Evolutionary conservation across 1,284 basidiomycete species (phyloP), one percentile per base, ranked within the genome.

Genomic region (Somion occarium): DNA sequence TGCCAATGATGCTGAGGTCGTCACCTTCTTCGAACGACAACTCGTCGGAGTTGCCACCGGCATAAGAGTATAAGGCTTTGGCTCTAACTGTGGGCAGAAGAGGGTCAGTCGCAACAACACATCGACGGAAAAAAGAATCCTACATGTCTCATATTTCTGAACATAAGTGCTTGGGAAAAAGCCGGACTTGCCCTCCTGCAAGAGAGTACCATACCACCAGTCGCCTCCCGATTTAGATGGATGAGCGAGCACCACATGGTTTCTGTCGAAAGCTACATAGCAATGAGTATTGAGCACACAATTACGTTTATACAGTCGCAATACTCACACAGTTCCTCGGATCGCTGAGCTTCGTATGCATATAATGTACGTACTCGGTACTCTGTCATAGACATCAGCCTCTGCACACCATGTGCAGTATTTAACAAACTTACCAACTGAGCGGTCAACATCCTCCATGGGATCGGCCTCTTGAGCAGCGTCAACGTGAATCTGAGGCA

Each of bases 131-230:
- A 42, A 15, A 25, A 18, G 34, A 39, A 30, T 7, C 88, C 60
- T 67, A 93, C 93, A 72, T 53, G 79, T 67, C 46, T 78, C 74
- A 24, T 91, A 67, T 60, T 82, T 78, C 60, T 90, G 79, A 7
- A 95, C 88, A 63, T 98, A 99, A 1, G 86, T 85, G 64, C 86
- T 86, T 0, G 97, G 97, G 81, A 98, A 92, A 72, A 94, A 85
- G 1, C 96, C 96, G 44, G 82, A 79, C 62, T 79, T 82, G 15
- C 86, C 83, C 38, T 78, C 81, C 42, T 74, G 79, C 18, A 86
- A 70, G 9, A 83, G 65, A n/a, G 76, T 87, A 38, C 93, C 96
- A 66, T 91, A 93, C 90, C 93, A 95, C 96, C 97, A 99, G 62
- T 95, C 92, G 19, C 83, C 78, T 37, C 80, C 84, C 43, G 82